These are phyloP conservation scores for Macrophomina tecta DNA, from an alignment of 2,329 filamentous ascomycete species.

Conservation along the genomic window DNA sequence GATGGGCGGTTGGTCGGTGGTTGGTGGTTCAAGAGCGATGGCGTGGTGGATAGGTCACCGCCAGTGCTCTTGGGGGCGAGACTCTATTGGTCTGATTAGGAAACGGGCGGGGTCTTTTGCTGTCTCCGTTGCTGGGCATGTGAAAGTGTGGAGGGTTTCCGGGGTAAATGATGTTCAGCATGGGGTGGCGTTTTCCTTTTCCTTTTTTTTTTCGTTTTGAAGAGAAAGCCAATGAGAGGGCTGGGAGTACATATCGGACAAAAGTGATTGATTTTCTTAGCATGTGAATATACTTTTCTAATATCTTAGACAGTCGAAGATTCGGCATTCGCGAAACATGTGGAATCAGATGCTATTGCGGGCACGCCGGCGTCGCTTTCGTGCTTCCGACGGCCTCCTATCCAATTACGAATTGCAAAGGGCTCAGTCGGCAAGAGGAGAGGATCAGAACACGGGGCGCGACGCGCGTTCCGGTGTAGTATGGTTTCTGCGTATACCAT, in stretches of 20 bases:
- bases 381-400: not conserved
- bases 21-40: not conserved
- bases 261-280: slow-evolving; percentile 6
- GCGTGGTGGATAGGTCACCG: not conserved
- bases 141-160: slow-evolving; percentile 8
- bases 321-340: not conserved
- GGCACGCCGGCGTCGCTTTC: not conserved
- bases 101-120: too few relatives aligned
- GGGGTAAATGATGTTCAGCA: slow-evolving; percentile 6
- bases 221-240: not conserved
- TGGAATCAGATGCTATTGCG: not conserved
- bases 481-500: not conserved
- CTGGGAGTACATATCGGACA: slow-evolving; percentile 1
- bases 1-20: not conserved
- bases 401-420: not conserved
- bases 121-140: not conserved
- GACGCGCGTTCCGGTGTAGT: not conserved
- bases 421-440: not conserved
- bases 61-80: too few relatives aligned
- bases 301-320: not conserved
- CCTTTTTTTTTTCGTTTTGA: not conserved
- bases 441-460: not conserved
- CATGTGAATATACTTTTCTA: slow-evolving; percentile 14
- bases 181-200: not conserved
- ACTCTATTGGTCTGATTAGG: too few relatives aligned